A percentile compares a stretch with the other conserved stretches of the same genome.
Conservation (phyloP, 1,284 basidiomycete species). For the Papiliotrema flavescens region DNA sequence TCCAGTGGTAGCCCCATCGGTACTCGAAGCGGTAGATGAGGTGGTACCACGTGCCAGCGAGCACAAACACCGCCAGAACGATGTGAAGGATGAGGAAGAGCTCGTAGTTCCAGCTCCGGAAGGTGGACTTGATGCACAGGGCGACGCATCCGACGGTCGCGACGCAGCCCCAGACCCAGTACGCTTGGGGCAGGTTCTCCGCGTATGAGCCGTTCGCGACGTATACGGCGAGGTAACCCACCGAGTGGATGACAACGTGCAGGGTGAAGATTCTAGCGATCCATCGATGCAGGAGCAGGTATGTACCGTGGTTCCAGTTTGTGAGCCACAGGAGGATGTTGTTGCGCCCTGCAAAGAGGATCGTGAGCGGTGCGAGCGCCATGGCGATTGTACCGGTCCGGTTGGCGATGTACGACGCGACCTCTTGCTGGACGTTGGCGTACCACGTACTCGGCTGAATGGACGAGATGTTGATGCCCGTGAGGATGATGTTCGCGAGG, state of each 20-base stretch:
- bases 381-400: conserved; percentile 31
- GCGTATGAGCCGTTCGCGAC: conserved; percentile 6
- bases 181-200: conserved; percentile 4
- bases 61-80: conserved; percentile 28
- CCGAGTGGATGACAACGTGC: conserved; percentile 31
- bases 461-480: conserved; percentile 8
- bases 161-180: conserved; percentile 36
- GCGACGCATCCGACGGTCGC: conserved; percentile 11
- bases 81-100: conserved; percentile 36
- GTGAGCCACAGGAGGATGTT: conserved; percentile 33
- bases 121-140: conserved; percentile 2
- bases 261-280: conserved; percentile 31
- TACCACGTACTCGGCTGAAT: conserved; percentile 13
- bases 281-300: conserved; percentile 44
- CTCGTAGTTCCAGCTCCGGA: conserved; percentile 26
- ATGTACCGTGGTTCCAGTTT: conserved; percentile 28
- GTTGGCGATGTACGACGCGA: conserved; percentile 23
- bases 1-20: conserved; percentile 13
- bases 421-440: conserved; percentile 3
- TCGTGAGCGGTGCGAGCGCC: conserved; percentile 33
- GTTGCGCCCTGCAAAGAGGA: conserved; percentile 40
- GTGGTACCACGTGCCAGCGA: conserved; percentile 31
- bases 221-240: conserved; percentile 10
- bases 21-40: conserved; percentile 30
- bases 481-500: conserved; percentile 11